Evolutionary conservation across 2,329 filamentous ascomycete genomes (phyloP).

Genomic region (Cladorrhinum sp.): DNA sequence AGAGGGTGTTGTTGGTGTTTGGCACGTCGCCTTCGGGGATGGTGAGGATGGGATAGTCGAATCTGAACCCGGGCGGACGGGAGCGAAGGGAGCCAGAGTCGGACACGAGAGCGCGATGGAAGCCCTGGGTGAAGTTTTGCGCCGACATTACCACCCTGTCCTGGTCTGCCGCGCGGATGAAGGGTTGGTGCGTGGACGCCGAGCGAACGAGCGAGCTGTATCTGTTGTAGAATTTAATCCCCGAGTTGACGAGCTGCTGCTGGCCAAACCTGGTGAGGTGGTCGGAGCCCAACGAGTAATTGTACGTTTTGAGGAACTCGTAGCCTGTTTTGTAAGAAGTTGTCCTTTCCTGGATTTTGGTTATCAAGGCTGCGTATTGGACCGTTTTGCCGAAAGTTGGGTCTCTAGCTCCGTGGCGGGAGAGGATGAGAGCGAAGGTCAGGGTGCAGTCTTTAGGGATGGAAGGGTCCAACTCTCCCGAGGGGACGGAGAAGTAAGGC

Average conservation of each 20-base stretch:
- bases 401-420: constrained; percentile 79
- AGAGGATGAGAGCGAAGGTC: constrained; percentile 78
- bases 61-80: constrained; percentile 36
- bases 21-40: constrained; percentile 28
- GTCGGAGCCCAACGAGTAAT: constrained; percentile 57
- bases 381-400: constrained; percentile 68
- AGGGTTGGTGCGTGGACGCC: constrained; percentile 50
- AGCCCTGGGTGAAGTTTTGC: constrained; percentile 71
- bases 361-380: constrained; percentile 61
- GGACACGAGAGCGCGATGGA: constrained; percentile 52
- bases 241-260: constrained; percentile 70
- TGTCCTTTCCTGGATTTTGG: constrained; percentile 58
- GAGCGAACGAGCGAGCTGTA: constrained; percentile 59
- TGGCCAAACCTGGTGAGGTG: constrained; percentile 63
- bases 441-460: constrained; percentile 67
- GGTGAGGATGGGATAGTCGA: constrained; percentile 70
- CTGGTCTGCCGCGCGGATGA: constrained; percentile 43
- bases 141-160: constrained; percentile 55
- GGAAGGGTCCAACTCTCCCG: constrained; percentile 52
- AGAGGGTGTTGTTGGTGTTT: constrained; percentile 76
- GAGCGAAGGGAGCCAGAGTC: constrained; percentile 37
- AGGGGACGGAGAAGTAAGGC: constrained; percentile 74
- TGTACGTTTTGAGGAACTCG: constrained; percentile 68
- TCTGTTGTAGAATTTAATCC: constrained; percentile 69
- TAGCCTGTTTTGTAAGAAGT: constrained; percentile 60